Percentiles rank a stretch among this genome's conserved stretches.
These are phyloP conservation scores for Sanghuangporus sanghuang DNA, from an alignment of 1,284 basidiomycete genomes.

Conservation along the genomic window DNA sequence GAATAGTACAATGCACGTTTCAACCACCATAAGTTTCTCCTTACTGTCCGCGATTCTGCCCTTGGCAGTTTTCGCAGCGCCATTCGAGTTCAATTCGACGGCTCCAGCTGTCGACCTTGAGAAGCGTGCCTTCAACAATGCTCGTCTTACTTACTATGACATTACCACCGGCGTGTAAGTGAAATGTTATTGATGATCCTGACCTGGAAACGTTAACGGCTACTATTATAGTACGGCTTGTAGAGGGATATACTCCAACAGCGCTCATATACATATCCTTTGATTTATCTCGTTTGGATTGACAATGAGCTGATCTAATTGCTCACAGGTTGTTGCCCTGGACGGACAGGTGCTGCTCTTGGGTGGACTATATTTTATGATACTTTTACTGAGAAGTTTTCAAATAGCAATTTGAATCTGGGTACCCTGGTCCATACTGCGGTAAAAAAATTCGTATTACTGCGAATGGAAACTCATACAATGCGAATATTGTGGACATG, in stretches of 20 bases:
- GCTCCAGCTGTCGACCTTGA: slow-evolving; percentile 36
- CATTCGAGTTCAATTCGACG: slow-evolving; percentile 33
- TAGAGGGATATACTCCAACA: slow-evolving; percentile 27
- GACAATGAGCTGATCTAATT: not conserved
- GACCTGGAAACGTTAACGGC: slow-evolving; percentile 19
- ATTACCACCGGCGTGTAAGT: slow-evolving; percentile 43
- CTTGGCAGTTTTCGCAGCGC: not conserved
- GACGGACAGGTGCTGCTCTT: not conserved
- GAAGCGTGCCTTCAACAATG: slow-evolving; percentile 31
- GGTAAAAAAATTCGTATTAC: slow-evolving; percentile 61
- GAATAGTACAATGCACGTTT: not conserved
- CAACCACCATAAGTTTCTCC: not conserved
- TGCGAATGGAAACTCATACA: slow-evolving; percentile 54
- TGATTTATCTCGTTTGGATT: not conserved
- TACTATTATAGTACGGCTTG: slow-evolving; percentile 32
- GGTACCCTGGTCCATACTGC: slow-evolving; percentile 38
- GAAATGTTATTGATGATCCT: not conserved
- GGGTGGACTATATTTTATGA: too few species aligned
- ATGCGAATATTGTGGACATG: slow-evolving; percentile 64
- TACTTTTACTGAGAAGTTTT: not conserved
- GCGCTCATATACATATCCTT: slow-evolving; percentile 29
- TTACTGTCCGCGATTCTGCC: not conserved
- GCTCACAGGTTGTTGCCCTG: slow-evolving; percentile 13
- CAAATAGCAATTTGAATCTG: not conserved
- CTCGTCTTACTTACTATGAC: slow-evolving; percentile 49